phyloP scores from a whole-genome alignment of 257 asterid genomes.

The Solanum microdontum region DNA sequence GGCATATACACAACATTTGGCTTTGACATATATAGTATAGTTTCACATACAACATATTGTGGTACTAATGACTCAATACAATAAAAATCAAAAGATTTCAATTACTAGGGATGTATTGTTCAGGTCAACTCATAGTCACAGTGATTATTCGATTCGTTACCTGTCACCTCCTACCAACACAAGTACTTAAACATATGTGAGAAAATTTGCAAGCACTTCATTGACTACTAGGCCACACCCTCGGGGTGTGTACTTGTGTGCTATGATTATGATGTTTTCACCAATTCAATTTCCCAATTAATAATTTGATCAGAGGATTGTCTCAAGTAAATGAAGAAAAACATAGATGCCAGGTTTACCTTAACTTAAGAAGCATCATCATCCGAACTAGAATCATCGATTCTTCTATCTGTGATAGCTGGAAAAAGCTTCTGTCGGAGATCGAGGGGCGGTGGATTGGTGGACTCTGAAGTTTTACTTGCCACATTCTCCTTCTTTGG shows the following conservation, averaged over 20 bases:
- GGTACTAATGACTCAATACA: not conserved
- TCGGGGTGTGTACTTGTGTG: not conserved
- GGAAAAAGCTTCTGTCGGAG: constrained; percentile 44
- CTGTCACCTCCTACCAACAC: not conserved
- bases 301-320: not conserved
- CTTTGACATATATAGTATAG: not conserved
- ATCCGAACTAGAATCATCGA: constrained; percentile 56
- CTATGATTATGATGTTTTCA: not conserved
- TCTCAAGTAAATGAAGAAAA: not conserved
- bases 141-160: not conserved
- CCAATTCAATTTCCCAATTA: not conserved
- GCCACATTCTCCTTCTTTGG: constrained; percentile 20
- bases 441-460: constrained; percentile 14
- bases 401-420: constrained; percentile 45
- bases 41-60: not conserved
- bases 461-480: constrained; percentile 13
- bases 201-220: not conserved
- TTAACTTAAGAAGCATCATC: constrained; percentile 27
- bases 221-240: not conserved
- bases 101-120: not conserved
- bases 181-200: not conserved
- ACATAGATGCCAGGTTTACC: not conserved
- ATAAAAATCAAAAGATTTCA: not conserved
- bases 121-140: not conserved
- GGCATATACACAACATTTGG: not conserved